Evolutionary conservation across 805 yeast genomes (phyloP).

Genomic region (Zygoascus bituminiphila): DNA sequence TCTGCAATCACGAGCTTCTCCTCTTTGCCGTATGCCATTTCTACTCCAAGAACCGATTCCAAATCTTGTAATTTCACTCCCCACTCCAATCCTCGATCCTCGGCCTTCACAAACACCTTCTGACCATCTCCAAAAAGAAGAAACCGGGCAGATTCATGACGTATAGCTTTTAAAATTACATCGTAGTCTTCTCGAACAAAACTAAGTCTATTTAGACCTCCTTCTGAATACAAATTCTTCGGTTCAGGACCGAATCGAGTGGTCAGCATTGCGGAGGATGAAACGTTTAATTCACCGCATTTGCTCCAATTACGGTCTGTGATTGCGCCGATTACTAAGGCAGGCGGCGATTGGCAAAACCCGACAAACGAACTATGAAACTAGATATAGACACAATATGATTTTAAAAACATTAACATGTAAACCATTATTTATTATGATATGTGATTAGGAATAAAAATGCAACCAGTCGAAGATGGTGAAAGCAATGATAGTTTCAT

Average conservation of each 20-base stretch:
- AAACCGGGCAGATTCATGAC: constrained; percentile 42
- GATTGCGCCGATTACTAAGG: too few relatives aligned
- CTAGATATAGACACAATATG: too few relatives aligned
- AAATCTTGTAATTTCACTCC: constrained; percentile 25
- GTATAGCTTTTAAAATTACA: constrained; percentile 41
- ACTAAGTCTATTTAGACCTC: constrained; percentile 54
- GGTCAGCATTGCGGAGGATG: constrained; percentile 12
- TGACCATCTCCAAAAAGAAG: constrained; percentile 32
- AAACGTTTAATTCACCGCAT: too few relatives aligned
- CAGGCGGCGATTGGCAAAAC: too few relatives aligned
- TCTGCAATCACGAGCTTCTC: constrained; percentile 25
- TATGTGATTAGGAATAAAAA: neutral
- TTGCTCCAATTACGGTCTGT: too few relatives aligned
- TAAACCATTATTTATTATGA: too few relatives aligned
- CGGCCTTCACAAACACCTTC: constrained; percentile 18
- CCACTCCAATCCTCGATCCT: neutral
- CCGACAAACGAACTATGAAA: too few relatives aligned
- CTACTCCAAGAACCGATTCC: constrained; percentile 27
- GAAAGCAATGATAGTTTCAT: too few relatives aligned
- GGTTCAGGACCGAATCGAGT: constrained; percentile 24
- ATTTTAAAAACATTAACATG: too few relatives aligned
- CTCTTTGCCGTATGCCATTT: constrained; percentile 5
- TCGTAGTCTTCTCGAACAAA: constrained; percentile 50
- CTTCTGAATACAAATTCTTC: constrained; percentile 38
- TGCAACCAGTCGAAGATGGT: too few relatives aligned